phyloP scores from a whole-genome alignment of 208 protist species.

The Kentomonas sorsogonicus region DNA sequence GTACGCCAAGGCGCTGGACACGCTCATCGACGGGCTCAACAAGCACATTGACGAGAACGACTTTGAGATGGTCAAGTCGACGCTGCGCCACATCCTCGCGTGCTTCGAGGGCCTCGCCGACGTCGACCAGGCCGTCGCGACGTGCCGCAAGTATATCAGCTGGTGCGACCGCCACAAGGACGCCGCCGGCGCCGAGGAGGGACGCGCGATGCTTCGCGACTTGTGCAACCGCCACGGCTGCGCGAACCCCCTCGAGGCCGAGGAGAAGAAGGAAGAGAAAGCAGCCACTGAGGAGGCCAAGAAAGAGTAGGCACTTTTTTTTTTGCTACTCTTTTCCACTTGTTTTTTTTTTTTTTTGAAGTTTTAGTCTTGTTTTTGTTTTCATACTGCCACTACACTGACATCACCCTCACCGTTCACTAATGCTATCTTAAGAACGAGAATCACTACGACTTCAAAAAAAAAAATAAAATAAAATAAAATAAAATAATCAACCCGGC shows the following conservation, averaged over 20 bases:
- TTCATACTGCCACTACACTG: no score
- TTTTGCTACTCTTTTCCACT: slow-evolving; percentile 1
- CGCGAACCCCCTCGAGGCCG: slow-evolving; percentile 22
- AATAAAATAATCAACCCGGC: no score
- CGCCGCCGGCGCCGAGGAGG: slow-evolving; percentile 46
- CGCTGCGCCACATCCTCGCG: slow-evolving; percentile 51
- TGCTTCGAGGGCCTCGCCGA: slow-evolving; percentile 88
- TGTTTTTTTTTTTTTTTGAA: slow-evolving; percentile 3
- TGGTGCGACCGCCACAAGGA: slow-evolving; percentile 82
- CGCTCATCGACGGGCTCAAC: slow-evolving; percentile 77
- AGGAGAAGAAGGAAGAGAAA: slow-evolving; percentile 10
- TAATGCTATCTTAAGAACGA: no score
- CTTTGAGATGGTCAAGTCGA: slow-evolving; percentile 65
- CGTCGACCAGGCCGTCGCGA: slow-evolving; percentile 63
- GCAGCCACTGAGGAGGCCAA: not conserved
- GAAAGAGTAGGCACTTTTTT: not conserved
- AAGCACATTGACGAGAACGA: slow-evolving; percentile 85
- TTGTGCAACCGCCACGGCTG: slow-evolving; percentile 41
- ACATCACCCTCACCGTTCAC: no score
- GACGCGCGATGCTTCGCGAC: slow-evolving; percentile 48
- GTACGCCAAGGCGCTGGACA: slow-evolving; percentile 79
- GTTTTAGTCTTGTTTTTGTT: no score
- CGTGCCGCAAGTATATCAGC: slow-evolving; percentile 81
- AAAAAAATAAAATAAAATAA: no score
- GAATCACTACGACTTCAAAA: no score